Conservation (phyloP, 2,329 filamentous ascomycete species). For the Spiromastix sp. region DNA sequence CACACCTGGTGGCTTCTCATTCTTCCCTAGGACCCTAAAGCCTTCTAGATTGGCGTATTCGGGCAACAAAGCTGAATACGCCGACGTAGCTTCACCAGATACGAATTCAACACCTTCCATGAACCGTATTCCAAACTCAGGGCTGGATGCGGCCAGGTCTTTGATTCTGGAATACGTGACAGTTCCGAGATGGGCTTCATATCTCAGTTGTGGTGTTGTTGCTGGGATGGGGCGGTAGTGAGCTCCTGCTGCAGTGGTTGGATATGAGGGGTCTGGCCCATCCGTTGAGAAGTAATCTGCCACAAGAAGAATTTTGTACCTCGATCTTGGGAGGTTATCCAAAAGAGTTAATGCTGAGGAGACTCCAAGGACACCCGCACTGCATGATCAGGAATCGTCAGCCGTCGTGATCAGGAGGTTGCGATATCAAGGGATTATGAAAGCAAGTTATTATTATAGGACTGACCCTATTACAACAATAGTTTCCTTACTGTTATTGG, state of each 20-base stretch:
- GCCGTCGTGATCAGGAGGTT: background rate
- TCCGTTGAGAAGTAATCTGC: constrained; percentile 30
- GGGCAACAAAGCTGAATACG: constrained; percentile 22
- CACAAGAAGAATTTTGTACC: constrained; percentile 25
- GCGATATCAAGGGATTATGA: constrained; percentile 7
- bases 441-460: background rate
- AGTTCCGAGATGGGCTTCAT: constrained; percentile 28
- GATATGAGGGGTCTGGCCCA: constrained; percentile 28
- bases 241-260: constrained; percentile 37
- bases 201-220: constrained; percentile 22
- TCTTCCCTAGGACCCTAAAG: constrained; percentile 21
- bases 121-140: constrained; percentile 27
- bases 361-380: constrained; percentile 32
- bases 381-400: constrained; percentile 9
- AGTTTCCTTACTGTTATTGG: constrained; percentile 13
- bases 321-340: constrained; percentile 16
- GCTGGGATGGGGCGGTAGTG: constrained; percentile 38
- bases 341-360: constrained; percentile 26
- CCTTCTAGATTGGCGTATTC: constrained; percentile 27
- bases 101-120: constrained; percentile 34
- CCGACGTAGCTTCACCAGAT: constrained; percentile 9
- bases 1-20: constrained; percentile 25
- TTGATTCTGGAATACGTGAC: constrained; percentile 31
- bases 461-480: constrained; percentile 29
- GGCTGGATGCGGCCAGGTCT: constrained; percentile 21